A percentile compares a stretch with the other conserved stretches of the same genome.
Evolutionary conservation across 352 stramenopile species (phyloP).

Genomic region (Pythium monospermum): DNA sequence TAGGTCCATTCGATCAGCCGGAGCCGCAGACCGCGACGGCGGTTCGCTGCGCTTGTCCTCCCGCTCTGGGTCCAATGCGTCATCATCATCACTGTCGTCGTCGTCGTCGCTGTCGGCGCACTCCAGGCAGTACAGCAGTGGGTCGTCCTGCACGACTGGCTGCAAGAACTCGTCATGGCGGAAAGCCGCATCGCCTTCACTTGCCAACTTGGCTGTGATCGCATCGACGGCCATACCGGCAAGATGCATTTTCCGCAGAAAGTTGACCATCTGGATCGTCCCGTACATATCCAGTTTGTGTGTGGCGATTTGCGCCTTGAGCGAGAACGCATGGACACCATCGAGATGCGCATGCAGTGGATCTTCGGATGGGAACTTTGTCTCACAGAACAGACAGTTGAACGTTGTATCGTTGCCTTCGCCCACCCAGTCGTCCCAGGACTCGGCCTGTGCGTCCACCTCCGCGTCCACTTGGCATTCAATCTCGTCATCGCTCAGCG

Average conservation of each 20-base stretch:
- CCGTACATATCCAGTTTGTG: constrained; percentile 70
- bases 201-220: constrained; percentile 41
- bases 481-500: constrained; percentile 15
- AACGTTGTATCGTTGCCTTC: constrained; percentile 46
- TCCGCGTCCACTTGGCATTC: constrained; percentile 10
- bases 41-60: constrained; percentile 36
- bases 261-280: constrained; percentile 80
- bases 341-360: constrained; percentile 58
- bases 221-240: constrained; percentile 30
- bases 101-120: constrained; percentile 52
- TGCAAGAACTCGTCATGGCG: constrained; percentile 69
- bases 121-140: constrained; percentile 79
- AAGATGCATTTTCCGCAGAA: constrained; percentile 43
- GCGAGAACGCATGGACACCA: constrained; percentile 53
- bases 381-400: constrained; percentile 65
- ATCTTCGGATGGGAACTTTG: constrained; percentile 36
- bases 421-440: constrained; percentile 85
- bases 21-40: not conserved
- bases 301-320: constrained; percentile 41
- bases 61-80: constrained; percentile 13
- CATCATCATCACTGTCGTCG: constrained; percentile 34
- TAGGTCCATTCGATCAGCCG: constrained; percentile 28
- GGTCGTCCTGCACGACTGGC: constrained; percentile 69
- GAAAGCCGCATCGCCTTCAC: constrained; percentile 44
- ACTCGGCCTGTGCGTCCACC: constrained; percentile 33